These are phyloP conservation scores for Mycosphaerella arachidis DNA, from an alignment of 2,329 filamentous ascomycete species.

Conservation along the genomic window DNA sequence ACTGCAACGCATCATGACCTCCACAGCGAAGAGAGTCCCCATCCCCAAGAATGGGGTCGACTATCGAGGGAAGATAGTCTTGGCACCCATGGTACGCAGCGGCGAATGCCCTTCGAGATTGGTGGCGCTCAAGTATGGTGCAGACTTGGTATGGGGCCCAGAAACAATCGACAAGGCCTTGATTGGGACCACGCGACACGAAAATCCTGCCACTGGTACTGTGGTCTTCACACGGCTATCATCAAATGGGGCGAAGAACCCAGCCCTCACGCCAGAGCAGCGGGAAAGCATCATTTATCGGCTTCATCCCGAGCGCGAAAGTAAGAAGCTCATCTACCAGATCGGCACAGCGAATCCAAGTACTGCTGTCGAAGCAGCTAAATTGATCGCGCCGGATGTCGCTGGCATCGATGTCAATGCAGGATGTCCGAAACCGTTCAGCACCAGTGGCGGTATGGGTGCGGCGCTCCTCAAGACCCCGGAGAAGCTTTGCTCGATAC, in stretches of 20 bases:
- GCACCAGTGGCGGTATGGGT: conserved; percentile 89
- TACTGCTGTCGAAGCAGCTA: conserved; percentile 76
- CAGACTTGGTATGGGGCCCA: conserved; percentile 95
- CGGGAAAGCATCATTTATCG: conserved; percentile 71
- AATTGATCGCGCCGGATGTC: conserved; percentile 79
- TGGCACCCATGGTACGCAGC: conserved; percentile 88
- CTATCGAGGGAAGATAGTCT: conserved; percentile 87
- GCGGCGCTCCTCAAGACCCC: conserved; percentile 83
- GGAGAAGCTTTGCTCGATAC: conserved; percentile 75
- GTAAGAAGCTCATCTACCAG: conserved; percentile 76
- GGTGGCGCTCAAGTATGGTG: conserved; percentile 86
- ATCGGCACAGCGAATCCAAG: conserved; percentile 82
- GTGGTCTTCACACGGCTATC: conserved; percentile 79
- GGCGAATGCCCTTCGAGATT: conserved; percentile 89
- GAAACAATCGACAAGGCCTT: conserved; percentile 91
- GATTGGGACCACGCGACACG: conserved; percentile 75
- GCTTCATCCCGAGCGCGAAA: conserved; percentile 73
- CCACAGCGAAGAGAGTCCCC: conserved; percentile 58
- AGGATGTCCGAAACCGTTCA: conserved; percentile 97
- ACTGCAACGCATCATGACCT: conserved; percentile 31
- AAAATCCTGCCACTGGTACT: conserved; percentile 71
- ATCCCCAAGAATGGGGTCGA: conserved; percentile 87
- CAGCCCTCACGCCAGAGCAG: conserved; percentile 49
- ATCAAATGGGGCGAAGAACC: conserved; percentile 63
- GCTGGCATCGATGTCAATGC: conserved; percentile 95